phyloP scores from a whole-genome alignment of 345 rosid species.

The Aquilaria yunnanensis region DNA sequence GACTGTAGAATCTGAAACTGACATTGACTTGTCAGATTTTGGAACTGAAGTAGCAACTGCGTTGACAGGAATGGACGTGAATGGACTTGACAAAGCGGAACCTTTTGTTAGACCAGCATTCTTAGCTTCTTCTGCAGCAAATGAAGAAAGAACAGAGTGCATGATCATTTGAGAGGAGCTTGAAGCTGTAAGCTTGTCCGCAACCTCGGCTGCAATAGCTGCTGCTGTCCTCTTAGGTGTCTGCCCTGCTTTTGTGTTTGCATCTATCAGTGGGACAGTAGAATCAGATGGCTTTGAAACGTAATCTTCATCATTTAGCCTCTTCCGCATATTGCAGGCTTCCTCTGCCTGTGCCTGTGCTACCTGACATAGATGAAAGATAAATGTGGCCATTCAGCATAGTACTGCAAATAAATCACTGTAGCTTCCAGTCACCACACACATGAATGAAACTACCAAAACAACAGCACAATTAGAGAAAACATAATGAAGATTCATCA shows the following conservation, averaged over 20 bases:
- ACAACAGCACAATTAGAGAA: not conserved
- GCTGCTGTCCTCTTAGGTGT: constrained; percentile 69
- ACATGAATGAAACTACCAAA: constrained; percentile 1
- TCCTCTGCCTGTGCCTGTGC: constrained; percentile 75
- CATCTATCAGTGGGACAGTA: constrained; percentile 20
- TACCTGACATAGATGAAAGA: constrained; percentile 37
- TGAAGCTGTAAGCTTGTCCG: constrained; percentile 83
- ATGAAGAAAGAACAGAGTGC: constrained; percentile 85
- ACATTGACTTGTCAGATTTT: constrained; percentile 36
- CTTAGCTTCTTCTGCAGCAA: constrained; percentile 92
- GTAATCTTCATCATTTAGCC: constrained; percentile 49
- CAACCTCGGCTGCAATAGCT: constrained; percentile 93
- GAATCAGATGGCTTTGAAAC: constrained; percentile 28
- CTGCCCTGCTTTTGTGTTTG: constrained; percentile 36
- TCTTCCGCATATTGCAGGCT: constrained; percentile 61
- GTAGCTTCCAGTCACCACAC: not conserved
- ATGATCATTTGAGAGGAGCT: constrained; percentile 88
- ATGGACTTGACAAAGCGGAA: constrained; percentile 25
- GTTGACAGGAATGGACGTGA: constrained; percentile 12
- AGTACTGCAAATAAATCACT: not conserved
- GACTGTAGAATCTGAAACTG: constrained; percentile 37
- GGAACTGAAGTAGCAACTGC: constrained; percentile 20
- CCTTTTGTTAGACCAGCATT: constrained; percentile 38
- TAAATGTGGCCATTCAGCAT: not conserved
- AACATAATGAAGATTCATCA: not conserved